Base-by-base conservation (phyloP, 2,329 filamentous ascomycete genomes). In the Didymella keratinophila region DNA sequence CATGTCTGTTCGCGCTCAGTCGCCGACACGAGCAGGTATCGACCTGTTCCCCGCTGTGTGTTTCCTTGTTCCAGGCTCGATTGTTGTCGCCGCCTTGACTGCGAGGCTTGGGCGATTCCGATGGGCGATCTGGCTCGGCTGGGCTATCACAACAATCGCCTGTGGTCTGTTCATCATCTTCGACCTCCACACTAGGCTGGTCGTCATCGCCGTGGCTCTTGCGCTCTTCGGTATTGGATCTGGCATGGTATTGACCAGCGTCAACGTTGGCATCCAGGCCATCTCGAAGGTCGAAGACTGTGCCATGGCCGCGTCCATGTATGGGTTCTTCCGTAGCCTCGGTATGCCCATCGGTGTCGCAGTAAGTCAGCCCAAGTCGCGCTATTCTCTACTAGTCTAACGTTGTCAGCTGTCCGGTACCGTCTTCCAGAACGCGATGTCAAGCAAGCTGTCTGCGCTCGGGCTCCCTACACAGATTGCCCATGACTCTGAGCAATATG, bases 311-410 rank as follows among this genome's bases (percentile, higher is more conserved):
- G 72, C 73, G 0, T 70, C 68, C 30, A 78, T 76, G 77, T 79
- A 76, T 60, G 72, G 67, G 1, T 76, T 78, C 61, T 68, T 76
- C 12, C 73, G 73, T 21, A 77, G 73, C 6, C 72, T 81, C 55
- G 81, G 81, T 1, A 80, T 81, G 79, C 76, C 76, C 11, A 58
- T 80, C 23, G 80, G 80, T 10, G 73, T 83, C 5, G 78, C 78
- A 30, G 59, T 71, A 63, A 58, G 57, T 57, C 4, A 9, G 11
- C n/a, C 16, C 18, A 27, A 14, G 4, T 14, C 34, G 16, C 28
- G 2, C 8, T 21, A 12, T n/a, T 7, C 28, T 14, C 2, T 16
- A 10, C 18, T 28, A 39, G 21, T 32, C 56, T 65, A 39, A 65
- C 21, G 12, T 16, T 45, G 14, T 20, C n/a, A 65, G 60, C 56